Evolutionary conservation across 2,329 filamentous ascomycete genomes (phyloP), one percentile per base, ranked within the genome.

Genomic region (Scytalidium sp.): DNA sequence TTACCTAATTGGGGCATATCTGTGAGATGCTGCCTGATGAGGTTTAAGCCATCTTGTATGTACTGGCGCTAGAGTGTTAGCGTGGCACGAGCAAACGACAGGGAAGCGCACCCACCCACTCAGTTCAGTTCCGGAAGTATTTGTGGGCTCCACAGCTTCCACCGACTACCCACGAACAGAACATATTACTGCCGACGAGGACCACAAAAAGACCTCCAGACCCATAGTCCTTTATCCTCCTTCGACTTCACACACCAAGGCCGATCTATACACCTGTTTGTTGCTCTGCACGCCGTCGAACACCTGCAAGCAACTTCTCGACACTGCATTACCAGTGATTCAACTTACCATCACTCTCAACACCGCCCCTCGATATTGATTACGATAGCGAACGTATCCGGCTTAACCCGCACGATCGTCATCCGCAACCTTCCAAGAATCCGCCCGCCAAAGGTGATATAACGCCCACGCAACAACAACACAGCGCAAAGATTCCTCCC

Each of bases 341-440:
- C 13, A n/a, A 36, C 13, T 7, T 36, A 8, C 36, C 49, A 46
- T 43, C 45, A 41, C 9, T 25, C 46, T 41, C 40, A 21, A 13
- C 29, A 21, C 48, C 52, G 47, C 53, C 48, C 47, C 52, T n/a
- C 39, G 47, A 32, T 54, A 53, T 59, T 53, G 57, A 55, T 55
- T 56, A 53, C 55, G 52, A 56, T 57, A 57, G 45, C 21, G n/a
- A 48, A 43, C 36, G 48, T 43, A 46, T 47, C 53, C 53, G 51
- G 55, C 47, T 55, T 52, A 41, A 46, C 42, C 51, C 49, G 44
- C 50, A 39, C 42, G 8, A 21, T 40, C 23, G 40, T 22, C 41
- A 42, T 29, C 29, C 17, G 19, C 36, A 29, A 20, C 36, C 46
- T 40, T 29, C 23, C 23, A 17, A 32, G 7, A 41, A 41, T 19